phyloP scores from a whole-genome alignment of 2,329 filamentous ascomycete species.

The Colletotrichum horii region DNA sequence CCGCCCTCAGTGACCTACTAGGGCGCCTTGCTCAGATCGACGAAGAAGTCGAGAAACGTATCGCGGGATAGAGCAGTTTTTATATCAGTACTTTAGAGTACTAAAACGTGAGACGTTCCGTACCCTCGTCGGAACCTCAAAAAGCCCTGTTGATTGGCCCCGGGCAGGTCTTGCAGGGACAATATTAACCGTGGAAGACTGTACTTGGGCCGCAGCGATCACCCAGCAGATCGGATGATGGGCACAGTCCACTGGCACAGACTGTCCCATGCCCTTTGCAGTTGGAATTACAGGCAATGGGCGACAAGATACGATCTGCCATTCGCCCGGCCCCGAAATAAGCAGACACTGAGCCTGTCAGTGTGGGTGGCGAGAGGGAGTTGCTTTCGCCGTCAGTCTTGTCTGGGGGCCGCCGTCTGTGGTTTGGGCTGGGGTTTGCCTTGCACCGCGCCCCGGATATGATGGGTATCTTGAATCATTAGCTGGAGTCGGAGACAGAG shows the following conservation, averaged over 20 bases:
- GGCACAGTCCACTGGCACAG: constrained; percentile 20
- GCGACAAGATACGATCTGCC: not conserved
- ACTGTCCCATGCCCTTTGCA: constrained; percentile 13
- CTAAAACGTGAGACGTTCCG: no score
- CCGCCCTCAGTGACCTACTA: no score
- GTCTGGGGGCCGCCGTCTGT: not conserved
- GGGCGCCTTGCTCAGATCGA: no score
- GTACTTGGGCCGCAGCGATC: constrained; percentile 12
- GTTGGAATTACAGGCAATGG: not conserved
- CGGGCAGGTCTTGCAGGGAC: no score
- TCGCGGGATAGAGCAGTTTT: no score
- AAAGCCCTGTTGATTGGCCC: no score
- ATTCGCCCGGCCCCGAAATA: constrained; percentile 10
- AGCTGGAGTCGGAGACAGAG: not conserved
- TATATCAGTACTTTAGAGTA: no score
- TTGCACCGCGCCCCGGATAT: not conserved
- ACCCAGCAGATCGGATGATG: constrained; percentile 21
- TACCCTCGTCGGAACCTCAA: no score
- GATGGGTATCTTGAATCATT: not conserved
- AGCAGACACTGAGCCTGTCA: not conserved
- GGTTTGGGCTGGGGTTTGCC: not conserved
- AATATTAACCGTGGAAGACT: no score
- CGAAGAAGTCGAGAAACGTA: no score
- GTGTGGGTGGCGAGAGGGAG: not conserved
- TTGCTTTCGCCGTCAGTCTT: not conserved